phyloP scores from a whole-genome alignment of 2,329 filamentous ascomycete genomes.

The Fusarium sp. region DNA sequence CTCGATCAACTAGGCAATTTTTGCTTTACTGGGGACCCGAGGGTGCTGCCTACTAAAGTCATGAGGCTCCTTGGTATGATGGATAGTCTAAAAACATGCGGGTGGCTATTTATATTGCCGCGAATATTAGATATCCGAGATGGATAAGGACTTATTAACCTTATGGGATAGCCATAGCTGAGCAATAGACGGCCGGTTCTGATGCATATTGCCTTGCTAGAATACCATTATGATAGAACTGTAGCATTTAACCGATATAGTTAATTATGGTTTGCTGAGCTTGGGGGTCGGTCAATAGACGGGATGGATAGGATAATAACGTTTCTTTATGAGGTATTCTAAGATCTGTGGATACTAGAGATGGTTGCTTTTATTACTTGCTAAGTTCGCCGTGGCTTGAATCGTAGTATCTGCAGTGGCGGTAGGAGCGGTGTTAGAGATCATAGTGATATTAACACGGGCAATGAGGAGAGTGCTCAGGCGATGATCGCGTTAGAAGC shows the following conservation, averaged over 20 bases:
- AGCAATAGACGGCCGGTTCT: background rate
- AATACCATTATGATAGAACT: background rate
- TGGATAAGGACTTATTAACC: background rate
- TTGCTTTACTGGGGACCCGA: too few relatives aligned
- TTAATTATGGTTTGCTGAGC: background rate
- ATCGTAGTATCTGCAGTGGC: fast-evolving
- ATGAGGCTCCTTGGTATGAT: too few relatives aligned
- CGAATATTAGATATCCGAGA: background rate
- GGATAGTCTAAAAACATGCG: too few relatives aligned
- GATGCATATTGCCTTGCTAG: background rate
- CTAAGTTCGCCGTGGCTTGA: background rate
- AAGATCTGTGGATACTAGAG: background rate
- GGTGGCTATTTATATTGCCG: background rate
- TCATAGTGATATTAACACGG: background rate
- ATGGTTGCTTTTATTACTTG: background rate
- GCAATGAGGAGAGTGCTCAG: background rate
- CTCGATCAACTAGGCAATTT: too few relatives aligned
- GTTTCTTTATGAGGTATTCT: background rate
- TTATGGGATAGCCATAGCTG: background rate
- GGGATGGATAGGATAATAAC: background rate
- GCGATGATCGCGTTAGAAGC: background rate
- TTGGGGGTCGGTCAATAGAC: background rate
- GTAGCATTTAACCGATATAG: background rate
- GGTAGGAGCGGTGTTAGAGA: background rate
- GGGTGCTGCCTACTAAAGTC: too few relatives aligned